phyloP scores from a whole-genome alignment of 208 protist genomes.

The Angomonas deanei region DNA sequence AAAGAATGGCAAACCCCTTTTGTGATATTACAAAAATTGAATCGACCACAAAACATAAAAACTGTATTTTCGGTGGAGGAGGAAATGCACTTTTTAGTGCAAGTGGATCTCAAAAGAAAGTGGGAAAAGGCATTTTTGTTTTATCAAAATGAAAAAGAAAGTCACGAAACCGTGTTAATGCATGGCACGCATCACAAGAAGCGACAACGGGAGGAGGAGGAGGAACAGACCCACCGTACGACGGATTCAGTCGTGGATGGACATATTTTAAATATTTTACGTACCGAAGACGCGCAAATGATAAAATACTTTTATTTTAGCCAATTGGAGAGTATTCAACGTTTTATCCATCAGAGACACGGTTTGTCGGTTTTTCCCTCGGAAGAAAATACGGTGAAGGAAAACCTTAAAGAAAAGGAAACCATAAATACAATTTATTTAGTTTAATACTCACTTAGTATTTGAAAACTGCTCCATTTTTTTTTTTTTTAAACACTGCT shows the following conservation, averaged over 20 bases:
- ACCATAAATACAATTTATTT: too few species aligned
- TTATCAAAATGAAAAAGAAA: too few species aligned
- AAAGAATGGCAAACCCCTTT: background rate
- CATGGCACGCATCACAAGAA: too few species aligned
- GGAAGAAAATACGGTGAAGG: too few species aligned
- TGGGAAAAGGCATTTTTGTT: background rate
- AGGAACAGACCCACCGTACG: background rate
- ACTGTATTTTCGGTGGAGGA: background rate
- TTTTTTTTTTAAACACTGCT: too few species aligned
- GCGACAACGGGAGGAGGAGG: background rate
- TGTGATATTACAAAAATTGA: background rate
- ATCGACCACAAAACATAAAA: background rate
- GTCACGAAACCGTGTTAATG: too few species aligned
- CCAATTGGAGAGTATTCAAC: background rate
- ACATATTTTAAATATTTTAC: background rate
- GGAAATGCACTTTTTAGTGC: background rate
- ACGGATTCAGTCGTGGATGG: background rate
- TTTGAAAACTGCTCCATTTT: too few species aligned
- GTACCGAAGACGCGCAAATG: background rate
- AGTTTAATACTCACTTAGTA: too few species aligned
- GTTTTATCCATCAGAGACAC: background rate
- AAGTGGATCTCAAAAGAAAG: background rate
- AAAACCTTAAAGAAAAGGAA: too few species aligned
- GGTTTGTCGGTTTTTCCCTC: too few species aligned
- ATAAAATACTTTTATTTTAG: conserved; percentile 2